phyloP scores from a whole-genome alignment of 2,329 filamentous ascomycete species.

The Trichoderma sp. region DNA sequence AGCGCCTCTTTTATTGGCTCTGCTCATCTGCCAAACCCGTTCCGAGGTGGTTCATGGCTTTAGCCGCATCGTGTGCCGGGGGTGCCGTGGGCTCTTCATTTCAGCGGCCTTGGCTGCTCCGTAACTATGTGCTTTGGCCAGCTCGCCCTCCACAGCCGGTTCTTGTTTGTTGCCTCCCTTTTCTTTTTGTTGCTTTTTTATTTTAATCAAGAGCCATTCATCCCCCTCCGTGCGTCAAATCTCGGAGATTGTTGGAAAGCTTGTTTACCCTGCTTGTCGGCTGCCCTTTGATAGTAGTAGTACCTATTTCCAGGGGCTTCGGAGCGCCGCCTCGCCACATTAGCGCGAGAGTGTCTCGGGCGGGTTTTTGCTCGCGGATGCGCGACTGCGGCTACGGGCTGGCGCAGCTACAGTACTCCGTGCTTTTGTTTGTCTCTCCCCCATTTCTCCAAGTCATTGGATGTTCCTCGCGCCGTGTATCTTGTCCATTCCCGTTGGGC shows the following conservation, averaged over 20 bases:
- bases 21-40: background rate
- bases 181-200: background rate
- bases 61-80: background rate
- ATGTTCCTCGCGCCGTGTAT: background rate
- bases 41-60: background rate
- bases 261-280: background rate
- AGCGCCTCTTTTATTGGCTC: background rate
- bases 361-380: background rate
- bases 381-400: background rate
- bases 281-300: background rate
- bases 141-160: background rate
- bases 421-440: background rate
- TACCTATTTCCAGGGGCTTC: slow-evolving; percentile 10
- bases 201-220: background rate
- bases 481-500: background rate
- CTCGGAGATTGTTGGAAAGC: slow-evolving; percentile 13
- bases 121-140: background rate
- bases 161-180: background rate
- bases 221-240: background rate
- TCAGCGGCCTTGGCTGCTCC: slow-evolving; percentile 6
- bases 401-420: too few species aligned
- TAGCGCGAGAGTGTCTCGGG: background rate
- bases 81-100: slow-evolving; percentile 16
- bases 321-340: background rate
- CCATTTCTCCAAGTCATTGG: background rate